Conservation (phyloP, 805 yeast genomes). For the Yarrowia phangngaensis region DNA sequence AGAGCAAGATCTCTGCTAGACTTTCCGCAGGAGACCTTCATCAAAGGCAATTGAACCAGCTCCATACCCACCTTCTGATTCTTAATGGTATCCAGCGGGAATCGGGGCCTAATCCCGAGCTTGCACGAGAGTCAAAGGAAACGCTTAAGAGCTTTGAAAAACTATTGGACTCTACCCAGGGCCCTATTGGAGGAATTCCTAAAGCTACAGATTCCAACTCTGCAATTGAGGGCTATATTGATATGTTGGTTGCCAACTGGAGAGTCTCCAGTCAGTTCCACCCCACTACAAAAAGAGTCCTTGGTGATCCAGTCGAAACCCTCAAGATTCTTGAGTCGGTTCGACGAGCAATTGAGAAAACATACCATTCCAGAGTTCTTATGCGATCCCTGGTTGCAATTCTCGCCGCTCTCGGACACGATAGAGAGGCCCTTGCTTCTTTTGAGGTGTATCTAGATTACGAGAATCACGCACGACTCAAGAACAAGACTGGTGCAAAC, state of each 20-base stretch:
- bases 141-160: slow-evolving; percentile 27
- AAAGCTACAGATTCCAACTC: slow-evolving; percentile 32
- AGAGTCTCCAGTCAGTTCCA: slow-evolving; percentile 23
- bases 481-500: slow-evolving; percentile 34
- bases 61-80: slow-evolving; percentile 26
- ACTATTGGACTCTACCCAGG: slow-evolving; percentile 27
- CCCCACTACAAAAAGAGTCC: slow-evolving; percentile 28
- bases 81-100: slow-evolving; percentile 25
- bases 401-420: slow-evolving; percentile 33
- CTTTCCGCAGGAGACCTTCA: slow-evolving; percentile 21
- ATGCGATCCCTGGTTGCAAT: slow-evolving; percentile 37
- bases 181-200: slow-evolving; percentile 28
- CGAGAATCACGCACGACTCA: slow-evolving; percentile 35
- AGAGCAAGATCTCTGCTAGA: slow-evolving; percentile 16
- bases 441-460: slow-evolving; percentile 37
- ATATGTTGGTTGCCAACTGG: slow-evolving; percentile 33
- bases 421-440: slow-evolving; percentile 38
- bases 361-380: slow-evolving; percentile 40
- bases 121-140: slow-evolving; percentile 28
- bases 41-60: slow-evolving; percentile 26
- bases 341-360: slow-evolving; percentile 31
- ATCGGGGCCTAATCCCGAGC: slow-evolving; percentile 17
- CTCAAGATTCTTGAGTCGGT: slow-evolving; percentile 29
- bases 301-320: slow-evolving; percentile 28
- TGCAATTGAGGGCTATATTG: slow-evolving; percentile 32